Conservation (phyloP, 345 rosid genomes). For the Melaleuca quinquenervia region DNA sequence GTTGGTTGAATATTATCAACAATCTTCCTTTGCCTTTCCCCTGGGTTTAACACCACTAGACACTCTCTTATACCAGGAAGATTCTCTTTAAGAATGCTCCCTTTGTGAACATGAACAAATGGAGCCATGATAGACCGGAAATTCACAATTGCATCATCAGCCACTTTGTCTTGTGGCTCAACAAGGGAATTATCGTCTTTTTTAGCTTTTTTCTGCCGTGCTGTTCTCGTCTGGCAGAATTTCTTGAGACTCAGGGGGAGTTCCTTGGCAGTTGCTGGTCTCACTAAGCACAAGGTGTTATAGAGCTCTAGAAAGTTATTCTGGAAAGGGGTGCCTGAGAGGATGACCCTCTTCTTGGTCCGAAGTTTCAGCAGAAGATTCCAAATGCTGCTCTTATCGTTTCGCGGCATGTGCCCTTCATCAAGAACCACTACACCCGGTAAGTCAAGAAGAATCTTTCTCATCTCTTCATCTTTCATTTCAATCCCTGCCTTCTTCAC, state of each 20-base stretch:
- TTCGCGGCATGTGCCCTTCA: conserved; percentile 74
- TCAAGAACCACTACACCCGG: conserved; percentile 57
- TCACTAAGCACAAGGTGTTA: conserved; percentile 39
- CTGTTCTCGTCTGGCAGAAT: conserved; percentile 5
- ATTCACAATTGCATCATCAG: background rate
- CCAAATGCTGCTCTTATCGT: conserved; percentile 39
- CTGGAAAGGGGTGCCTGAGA: conserved; percentile 78
- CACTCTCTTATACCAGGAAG: conserved; percentile 58
- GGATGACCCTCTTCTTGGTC: conserved; percentile 46
- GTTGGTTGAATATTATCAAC: conserved; percentile 6
- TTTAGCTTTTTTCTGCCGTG: conserved; percentile 1
- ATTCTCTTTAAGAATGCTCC: conserved; percentile 32
- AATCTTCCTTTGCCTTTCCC: conserved; percentile 24
- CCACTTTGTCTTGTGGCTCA: background rate
- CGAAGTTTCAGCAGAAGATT: conserved; percentile 33
- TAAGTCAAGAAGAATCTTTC: conserved; percentile 31
- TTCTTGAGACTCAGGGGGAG: background rate
- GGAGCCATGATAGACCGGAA: conserved; percentile 27
- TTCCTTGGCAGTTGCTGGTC: conserved; percentile 23
- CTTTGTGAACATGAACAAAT: conserved; percentile 60
- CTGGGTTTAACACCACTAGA: conserved; percentile 34
- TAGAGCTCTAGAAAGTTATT: conserved; percentile 58
- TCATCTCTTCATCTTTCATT: conserved; percentile 3
- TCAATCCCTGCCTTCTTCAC: background rate
- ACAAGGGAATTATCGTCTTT: background rate